Conservation (phyloP, 2,329 filamentous ascomycete genomes). For the Tolypocladium endophyticum region DNA sequence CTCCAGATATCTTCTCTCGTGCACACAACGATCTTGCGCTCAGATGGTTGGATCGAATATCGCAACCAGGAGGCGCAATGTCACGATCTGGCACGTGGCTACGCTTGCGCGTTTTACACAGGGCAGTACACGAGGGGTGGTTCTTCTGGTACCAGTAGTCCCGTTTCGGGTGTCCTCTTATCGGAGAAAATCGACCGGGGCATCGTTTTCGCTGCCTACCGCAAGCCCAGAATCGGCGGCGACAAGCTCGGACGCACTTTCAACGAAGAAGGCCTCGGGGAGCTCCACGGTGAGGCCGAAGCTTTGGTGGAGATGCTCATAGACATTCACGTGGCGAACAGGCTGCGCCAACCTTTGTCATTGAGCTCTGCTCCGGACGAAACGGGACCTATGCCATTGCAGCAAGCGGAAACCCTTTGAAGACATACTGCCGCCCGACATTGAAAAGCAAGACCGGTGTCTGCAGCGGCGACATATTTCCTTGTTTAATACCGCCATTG, state of each 20-base stretch:
- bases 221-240: constrained; percentile 31
- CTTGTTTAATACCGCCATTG: background rate
- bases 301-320: constrained; percentile 41
- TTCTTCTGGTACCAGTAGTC: constrained; percentile 13
- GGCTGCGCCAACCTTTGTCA: constrained; percentile 18
- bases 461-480: background rate
- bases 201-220: constrained; percentile 46
- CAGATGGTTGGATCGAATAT: constrained; percentile 43
- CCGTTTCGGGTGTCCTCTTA: constrained; percentile 12
- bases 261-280: constrained; percentile 29
- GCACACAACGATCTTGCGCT: constrained; percentile 38
- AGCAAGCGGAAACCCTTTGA: constrained; percentile 8
- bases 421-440: background rate
- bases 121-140: constrained; percentile 21
- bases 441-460: background rate
- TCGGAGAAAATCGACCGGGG: constrained; percentile 32
- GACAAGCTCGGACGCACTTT: constrained; percentile 23
- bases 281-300: constrained; percentile 38
- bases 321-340: constrained; percentile 33
- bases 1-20: constrained; percentile 39
- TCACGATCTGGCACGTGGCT: constrained; percentile 39
- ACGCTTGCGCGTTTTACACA: constrained; percentile 42
- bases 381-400: constrained; percentile 26
- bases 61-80: constrained; percentile 28
- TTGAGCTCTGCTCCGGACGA: constrained; percentile 19